Conservation (phyloP, 805 yeast genomes). For the Candida dajiaensis region DNA sequence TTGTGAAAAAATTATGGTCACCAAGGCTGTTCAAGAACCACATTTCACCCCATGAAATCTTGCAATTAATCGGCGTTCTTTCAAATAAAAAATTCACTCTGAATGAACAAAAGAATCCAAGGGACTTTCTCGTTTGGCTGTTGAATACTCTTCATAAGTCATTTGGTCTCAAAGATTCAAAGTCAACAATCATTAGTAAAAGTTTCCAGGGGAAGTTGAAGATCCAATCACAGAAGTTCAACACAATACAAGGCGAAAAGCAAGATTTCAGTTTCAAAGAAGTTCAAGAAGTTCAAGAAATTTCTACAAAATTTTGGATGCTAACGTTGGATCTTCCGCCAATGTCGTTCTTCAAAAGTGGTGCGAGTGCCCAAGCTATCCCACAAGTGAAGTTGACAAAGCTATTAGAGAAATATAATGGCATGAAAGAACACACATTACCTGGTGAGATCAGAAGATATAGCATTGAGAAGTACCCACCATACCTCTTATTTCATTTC, state of each 20-base stretch:
- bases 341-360: constrained; percentile 48
- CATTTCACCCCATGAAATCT: constrained; percentile 61
- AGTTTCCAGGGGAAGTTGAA: constrained; percentile 50
- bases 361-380: constrained; percentile 36
- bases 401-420: constrained; percentile 39
- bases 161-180: constrained; percentile 8
- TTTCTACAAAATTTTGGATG: constrained; percentile 39
- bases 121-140: constrained; percentile 53
- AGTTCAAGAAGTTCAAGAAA: constrained; percentile 2
- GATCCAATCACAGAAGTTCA: constrained; percentile 25
- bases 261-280: constrained; percentile 11
- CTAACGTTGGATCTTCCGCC: constrained; percentile 58
- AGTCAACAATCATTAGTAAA: constrained; percentile 25
- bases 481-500: constrained; percentile 47
- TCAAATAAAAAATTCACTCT: constrained; percentile 39
- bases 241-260: constrained; percentile 20
- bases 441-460: constrained; percentile 33
- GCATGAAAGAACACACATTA: constrained; percentile 27
- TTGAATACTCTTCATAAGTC: constrained; percentile 39
- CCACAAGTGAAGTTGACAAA: constrained; percentile 44
- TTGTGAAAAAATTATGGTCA: constrained; percentile 63
- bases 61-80: constrained; percentile 40
- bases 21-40: constrained; percentile 50
- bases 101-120: constrained; percentile 43
- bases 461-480: constrained; percentile 41